A percentile compares a stretch with the other conserved stretches of the same genome.
Evolutionary conservation across 2,329 filamentous ascomycete species (phyloP).

Genomic region (Alternaria ethzedia): DNA sequence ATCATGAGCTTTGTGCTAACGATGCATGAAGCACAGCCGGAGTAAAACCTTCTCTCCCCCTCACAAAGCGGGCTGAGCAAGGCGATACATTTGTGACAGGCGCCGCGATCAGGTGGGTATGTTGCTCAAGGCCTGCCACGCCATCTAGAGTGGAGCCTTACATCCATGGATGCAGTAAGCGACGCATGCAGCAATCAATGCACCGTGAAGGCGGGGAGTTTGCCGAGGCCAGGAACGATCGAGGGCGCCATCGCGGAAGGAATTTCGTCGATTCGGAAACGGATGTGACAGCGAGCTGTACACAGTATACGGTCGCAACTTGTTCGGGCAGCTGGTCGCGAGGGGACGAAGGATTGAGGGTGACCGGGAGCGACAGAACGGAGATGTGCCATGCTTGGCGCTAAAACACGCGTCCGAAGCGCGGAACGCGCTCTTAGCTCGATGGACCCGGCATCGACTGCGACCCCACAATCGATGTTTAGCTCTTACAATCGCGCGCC

Average conservation of each 20-base stretch:
- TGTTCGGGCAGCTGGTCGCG: neutral
- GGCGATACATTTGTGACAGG: neutral
- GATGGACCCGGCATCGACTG: neutral
- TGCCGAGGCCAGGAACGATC: neutral
- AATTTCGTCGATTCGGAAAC: neutral
- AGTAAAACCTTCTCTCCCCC: neutral
- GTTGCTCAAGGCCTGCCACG: neutral
- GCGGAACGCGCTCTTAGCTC: neutral
- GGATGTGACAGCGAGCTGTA: no score
- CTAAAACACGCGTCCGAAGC: neutral
- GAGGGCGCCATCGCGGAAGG: neutral
- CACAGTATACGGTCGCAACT: neutral
- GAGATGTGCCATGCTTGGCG: neutral
- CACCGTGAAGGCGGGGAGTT: neutral
- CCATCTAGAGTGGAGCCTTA: neutral
- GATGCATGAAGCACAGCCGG: neutral
- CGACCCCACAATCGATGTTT: neutral
- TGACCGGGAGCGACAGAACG: neutral
- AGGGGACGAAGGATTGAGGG: neutral
- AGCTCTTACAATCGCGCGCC: neutral
- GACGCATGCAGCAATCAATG: neutral
- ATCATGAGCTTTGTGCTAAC: neutral
- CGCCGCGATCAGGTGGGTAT: neutral
- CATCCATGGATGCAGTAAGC: neutral
- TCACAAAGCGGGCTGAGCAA: neutral